A percentile compares a stretch with the other conserved stretches of the same genome.
Evolutionary conservation across 2,329 filamentous ascomycete species (phyloP).

Genomic region (Aspergillus fijiensis): DNA sequence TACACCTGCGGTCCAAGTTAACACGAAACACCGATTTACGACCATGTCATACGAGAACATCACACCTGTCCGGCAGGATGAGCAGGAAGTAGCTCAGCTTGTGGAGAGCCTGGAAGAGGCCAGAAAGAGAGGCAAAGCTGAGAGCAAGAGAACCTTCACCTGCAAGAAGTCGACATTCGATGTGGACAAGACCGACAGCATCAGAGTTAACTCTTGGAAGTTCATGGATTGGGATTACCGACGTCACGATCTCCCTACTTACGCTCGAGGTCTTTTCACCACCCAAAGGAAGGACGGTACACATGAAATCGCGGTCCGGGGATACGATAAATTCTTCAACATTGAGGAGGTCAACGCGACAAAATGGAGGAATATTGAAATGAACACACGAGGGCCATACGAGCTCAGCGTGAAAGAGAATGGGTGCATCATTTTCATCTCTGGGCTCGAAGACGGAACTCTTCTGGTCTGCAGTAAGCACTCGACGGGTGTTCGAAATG

Average conservation of each 20-base stretch:
- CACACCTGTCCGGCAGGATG: slow-evolving; percentile 67
- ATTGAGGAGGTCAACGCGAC: slow-evolving; percentile 78
- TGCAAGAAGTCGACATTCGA: slow-evolving; percentile 79
- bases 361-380: slow-evolving; percentile 75
- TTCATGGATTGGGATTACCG: slow-evolving; percentile 98
- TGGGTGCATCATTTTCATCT: slow-evolving; percentile 98
- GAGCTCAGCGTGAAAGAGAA: slow-evolving; percentile 98
- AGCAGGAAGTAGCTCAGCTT: slow-evolving; percentile 64
- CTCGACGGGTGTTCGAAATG: slow-evolving; percentile 78
- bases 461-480: slow-evolving; percentile 98
- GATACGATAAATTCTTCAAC: slow-evolving; percentile 99
- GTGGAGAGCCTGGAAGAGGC: slow-evolving; percentile 62
- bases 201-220: slow-evolving; percentile 84
- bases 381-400: slow-evolving; percentile 79
- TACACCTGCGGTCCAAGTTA: background rate
- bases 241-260: slow-evolving; percentile 77
- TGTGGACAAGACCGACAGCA: slow-evolving; percentile 63
- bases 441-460: slow-evolving; percentile 83
- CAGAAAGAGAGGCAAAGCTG: slow-evolving; percentile 46
- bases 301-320: slow-evolving; percentile 78
- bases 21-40: background rate
- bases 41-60: slow-evolving; percentile 5
- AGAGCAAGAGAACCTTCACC: slow-evolving; percentile 60
- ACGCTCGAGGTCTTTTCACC: slow-evolving; percentile 94
- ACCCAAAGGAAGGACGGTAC: slow-evolving; percentile 63